Base-by-base conservation (phyloP, 2,329 filamentous ascomycete species). In the Aspergillus texensis region DNA sequence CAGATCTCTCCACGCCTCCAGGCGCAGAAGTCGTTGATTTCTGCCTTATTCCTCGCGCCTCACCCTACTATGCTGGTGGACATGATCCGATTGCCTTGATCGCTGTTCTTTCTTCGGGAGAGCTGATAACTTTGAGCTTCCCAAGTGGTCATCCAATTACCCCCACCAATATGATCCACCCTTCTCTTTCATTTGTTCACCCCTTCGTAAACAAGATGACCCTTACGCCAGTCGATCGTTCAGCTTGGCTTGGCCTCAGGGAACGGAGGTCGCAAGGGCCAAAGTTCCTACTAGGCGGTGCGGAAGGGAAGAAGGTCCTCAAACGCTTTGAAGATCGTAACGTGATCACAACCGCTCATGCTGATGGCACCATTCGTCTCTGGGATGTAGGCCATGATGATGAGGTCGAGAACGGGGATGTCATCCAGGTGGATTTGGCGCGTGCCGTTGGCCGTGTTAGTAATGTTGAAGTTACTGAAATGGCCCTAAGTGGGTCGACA, bases 361-460 rank as follows among this genome's bases (percentile, higher is more conserved):
- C 90, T 3, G 95, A 99, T 77, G 93, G 94, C 59, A 96, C 91
- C 0, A 84, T 99, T n/a, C 86, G 94, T 36, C 82, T 98, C 8
- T 99, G 94, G 93, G 95, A 99, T 77, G 88, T 90, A 24, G 95
- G 95, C 0, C 91, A 96, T 72, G 91, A 88, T 16, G 95, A 99
- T 73, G 92, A 97, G 72, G 91, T 99, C 57, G 95, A 99, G 77
- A 98, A 98, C 71, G 85, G 88, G 14, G 83, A 84, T 4, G 85
- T 92, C 59, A 81, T 98, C 28, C 94, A 99, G 79, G 88, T 96
- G 6, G 94, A 99, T 72, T 83, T 98, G 43, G 90, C 91, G 8
- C 86, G 92, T 67, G 92, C 94, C 2, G 83, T 98, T 5, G 91
- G 90, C 58, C 88, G 92, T n/a, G 90, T 86, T 64, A 88, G 92